Conservation (phyloP, 2,329 filamentous ascomycete genomes). For the Penicillium hordei region DNA sequence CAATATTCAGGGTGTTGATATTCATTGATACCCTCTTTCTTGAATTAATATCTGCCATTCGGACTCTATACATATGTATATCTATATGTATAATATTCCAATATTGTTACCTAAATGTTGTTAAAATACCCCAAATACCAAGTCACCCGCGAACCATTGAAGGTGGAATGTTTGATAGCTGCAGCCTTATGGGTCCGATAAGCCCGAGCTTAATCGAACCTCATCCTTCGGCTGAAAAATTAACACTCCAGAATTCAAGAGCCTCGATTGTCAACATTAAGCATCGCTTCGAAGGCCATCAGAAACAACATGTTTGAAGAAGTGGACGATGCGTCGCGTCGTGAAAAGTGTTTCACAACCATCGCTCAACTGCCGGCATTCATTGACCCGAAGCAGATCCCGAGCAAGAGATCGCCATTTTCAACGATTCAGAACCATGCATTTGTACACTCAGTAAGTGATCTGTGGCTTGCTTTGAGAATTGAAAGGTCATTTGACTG, state of each 20-base stretch:
- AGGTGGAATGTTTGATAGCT: conserved; percentile 3
- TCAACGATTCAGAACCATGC: conserved; percentile 62
- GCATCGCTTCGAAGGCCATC: neutral
- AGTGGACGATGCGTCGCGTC: conserved; percentile 37
- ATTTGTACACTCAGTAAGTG: conserved; percentile 66
- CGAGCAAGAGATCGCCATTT: conserved; percentile 75
- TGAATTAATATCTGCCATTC: neutral
- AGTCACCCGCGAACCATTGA: neutral
- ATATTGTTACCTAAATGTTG: neutral
- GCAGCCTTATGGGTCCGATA: conserved; percentile 15
- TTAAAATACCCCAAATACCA: neutral
- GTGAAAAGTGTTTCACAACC: conserved; percentile 70
- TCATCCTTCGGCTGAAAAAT: conserved; percentile 11
- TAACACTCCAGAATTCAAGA: neutral
- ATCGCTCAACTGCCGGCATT: conserved; percentile 65
- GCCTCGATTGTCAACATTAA: neutral
- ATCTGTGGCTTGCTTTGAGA: neutral
- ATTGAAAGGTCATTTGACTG: neutral
- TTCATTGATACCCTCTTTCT: neutral
- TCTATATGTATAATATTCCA: neutral
- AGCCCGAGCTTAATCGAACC: conserved; percentile 14
- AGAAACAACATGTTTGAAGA: conserved; percentile 45
- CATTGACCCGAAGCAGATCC: conserved; percentile 68
- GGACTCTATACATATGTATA: neutral
- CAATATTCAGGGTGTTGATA: neutral